A percentile compares a stretch with the other conserved stretches of the same genome.
phyloP scores from a whole-genome alignment of 805 yeast species.

The Wickerhamiella nectarea region DNA sequence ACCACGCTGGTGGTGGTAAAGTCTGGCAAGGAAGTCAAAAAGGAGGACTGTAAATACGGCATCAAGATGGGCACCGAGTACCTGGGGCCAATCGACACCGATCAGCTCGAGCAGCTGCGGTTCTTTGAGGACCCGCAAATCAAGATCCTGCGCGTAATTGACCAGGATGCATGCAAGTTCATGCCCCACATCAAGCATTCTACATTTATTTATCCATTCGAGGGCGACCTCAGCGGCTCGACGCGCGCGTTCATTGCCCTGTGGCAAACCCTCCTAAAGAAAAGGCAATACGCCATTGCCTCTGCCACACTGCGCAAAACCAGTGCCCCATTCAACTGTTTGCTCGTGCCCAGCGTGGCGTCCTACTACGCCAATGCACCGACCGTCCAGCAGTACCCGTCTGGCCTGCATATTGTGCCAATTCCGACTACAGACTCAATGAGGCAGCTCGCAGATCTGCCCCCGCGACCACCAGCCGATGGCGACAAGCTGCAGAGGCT shows the following conservation, averaged over 20 bases:
- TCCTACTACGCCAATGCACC: conserved; percentile 15
- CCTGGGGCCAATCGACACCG: conserved; percentile 28
- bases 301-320: conserved; percentile 52
- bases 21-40: conserved; percentile 34
- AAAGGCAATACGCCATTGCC: conserved; percentile 46
- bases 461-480: conserved; percentile 5
- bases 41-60: conserved; percentile 27
- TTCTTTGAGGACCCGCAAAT: conserved; percentile 37
- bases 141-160: conserved; percentile 40
- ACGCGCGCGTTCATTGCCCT: conserved; percentile 52
- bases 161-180: conserved; percentile 27
- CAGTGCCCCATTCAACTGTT: conserved; percentile 45
- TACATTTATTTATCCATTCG: conserved; percentile 54
- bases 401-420: conserved; percentile 57
- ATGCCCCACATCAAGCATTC: conserved; percentile 41
- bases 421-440: conserved; percentile 69
- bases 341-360: conserved; percentile 38
- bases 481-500: neutral
- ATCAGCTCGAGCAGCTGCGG: conserved; percentile 27
- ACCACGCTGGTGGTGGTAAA: conserved; percentile 29
- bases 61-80: conserved; percentile 32
- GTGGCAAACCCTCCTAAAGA: conserved; percentile 42
- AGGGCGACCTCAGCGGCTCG: conserved; percentile 47
- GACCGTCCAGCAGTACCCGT: conserved; percentile 32
- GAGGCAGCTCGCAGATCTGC: conserved; percentile 43